Base-by-base conservation (phyloP, 2,329 filamentous ascomycete genomes). In the Teratosphaeria destructans region DNA sequence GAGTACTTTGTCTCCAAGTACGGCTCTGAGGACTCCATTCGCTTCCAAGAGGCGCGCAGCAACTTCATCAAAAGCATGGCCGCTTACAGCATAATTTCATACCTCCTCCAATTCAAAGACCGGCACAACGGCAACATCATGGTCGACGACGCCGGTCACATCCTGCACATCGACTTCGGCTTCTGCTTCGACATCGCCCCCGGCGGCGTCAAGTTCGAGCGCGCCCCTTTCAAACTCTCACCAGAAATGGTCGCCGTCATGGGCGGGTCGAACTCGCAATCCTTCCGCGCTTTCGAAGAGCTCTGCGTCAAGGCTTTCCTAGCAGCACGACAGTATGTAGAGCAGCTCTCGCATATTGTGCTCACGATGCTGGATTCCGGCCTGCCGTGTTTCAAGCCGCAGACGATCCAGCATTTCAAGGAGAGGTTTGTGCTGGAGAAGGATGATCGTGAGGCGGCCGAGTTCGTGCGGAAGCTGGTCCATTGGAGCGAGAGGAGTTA, bases 61-160 rank as follows among this genome's bases (percentile, higher is more conserved):
- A 97, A 97, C 75, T 99, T 99, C 72, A 92, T 99, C 75, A 99
- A 99, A 79, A 94, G 88, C 71, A 97, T 99, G 94, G 94, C 95
- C 0, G 95, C 94, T 12, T 99, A 99, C 78, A 95, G 89, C 19
- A 87, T 99, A 69, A 97, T 99, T 65, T 95, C 90, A 0, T 99
- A 95, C 77, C 80, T 99, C 14, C 79, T 99, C 43, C 95, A 99
- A 71, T 97, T 99, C 85, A 99, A 99, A 75, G 94, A 99, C 73
- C 87, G 94, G 3, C 94, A 99, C 78, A 99, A 99, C 74, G 94
- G 94, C 63, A 99, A 99, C 79, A 99, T 99, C 79, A 99, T 99
- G 95, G 86, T 99, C 64, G 93, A 99, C 73, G 93, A 96, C 70
- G 89, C 88, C 0, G 94, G 95, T 3, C 94, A 99, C 75, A 96